phyloP scores from a whole-genome alignment of 2,329 filamentous ascomycete species.

The Xylariaceae sp. region DNA sequence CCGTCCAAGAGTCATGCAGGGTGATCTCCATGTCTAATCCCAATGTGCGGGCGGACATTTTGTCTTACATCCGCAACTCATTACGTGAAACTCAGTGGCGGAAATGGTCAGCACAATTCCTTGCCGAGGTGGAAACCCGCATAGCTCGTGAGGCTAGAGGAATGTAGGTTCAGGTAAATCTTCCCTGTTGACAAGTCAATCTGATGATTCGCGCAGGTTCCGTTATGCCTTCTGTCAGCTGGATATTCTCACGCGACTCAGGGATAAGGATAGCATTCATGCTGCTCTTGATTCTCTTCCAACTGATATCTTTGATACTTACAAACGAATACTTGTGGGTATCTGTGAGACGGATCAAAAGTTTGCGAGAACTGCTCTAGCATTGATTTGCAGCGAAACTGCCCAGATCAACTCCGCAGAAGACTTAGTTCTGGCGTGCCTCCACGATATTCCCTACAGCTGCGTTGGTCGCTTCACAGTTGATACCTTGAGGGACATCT shows the following conservation, averaged over 20 bases:
- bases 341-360: constrained; percentile 16
- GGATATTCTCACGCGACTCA: constrained; percentile 21
- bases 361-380: constrained; percentile 27
- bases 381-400: constrained; percentile 26
- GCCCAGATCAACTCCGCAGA: constrained; percentile 23
- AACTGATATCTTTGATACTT: constrained; percentile 25
- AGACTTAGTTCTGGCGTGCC: constrained; percentile 24
- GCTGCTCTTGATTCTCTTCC: constrained; percentile 19
- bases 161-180: constrained; percentile 20
- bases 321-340: constrained; percentile 24
- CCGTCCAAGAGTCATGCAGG: background rate
- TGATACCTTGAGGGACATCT: constrained; percentile 14
- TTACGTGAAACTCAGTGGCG: constrained; percentile 12
- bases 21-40: constrained; percentile 29
- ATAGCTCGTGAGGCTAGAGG: constrained; percentile 24
- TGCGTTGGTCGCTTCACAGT: constrained; percentile 17
- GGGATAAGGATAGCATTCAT: constrained; percentile 10
- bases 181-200: background rate
- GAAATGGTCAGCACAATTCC: constrained; percentile 15
- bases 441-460: constrained; percentile 22
- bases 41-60: constrained; percentile 27
- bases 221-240: constrained; percentile 30
- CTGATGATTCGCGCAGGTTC: constrained; percentile 20
- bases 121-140: constrained; percentile 11
- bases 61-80: constrained; percentile 18